Percentiles rank a stretch among this genome's conserved stretches.
These are phyloP conservation scores for Amanita muscaria DNA, from an alignment of 768 basidiomycete species.

Conservation along the genomic window DNA sequence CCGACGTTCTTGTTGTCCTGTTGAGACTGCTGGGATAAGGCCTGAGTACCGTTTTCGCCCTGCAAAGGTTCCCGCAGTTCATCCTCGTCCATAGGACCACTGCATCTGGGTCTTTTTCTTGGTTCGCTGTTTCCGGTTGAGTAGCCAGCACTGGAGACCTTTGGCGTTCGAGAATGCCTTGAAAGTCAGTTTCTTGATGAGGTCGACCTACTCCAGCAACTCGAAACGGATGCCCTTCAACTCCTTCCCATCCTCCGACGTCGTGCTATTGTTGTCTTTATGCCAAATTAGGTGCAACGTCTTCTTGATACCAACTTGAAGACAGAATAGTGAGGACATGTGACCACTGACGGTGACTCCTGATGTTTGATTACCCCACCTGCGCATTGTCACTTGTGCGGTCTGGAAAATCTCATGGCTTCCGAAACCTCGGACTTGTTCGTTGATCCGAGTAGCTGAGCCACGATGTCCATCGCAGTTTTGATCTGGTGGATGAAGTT, in stretches of 20 bases:
- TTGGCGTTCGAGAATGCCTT: slow-evolving; percentile 50
- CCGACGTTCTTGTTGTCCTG: slow-evolving; percentile 45
- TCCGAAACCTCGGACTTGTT: slow-evolving; percentile 79
- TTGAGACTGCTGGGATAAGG: slow-evolving; percentile 18
- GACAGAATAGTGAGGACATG: too few species aligned
- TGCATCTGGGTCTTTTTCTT: slow-evolving; percentile 31
- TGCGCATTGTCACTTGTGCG: slow-evolving; percentile 76
- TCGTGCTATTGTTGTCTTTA: slow-evolving; percentile 82
- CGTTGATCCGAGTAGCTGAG: slow-evolving; percentile 76
- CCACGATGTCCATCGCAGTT: slow-evolving; percentile 60
- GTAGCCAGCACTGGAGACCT: slow-evolving; percentile 16
- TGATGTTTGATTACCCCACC: too few species aligned
- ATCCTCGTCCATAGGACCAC: too few species aligned
- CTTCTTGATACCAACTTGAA: slow-evolving; percentile 87
- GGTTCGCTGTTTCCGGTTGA: slow-evolving; percentile 12
- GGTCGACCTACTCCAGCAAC: slow-evolving; percentile 74
- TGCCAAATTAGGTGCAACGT: slow-evolving; percentile 98
- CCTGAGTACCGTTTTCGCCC: slow-evolving; percentile 42
- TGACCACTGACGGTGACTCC: too few species aligned
- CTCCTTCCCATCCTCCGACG: slow-evolving; percentile 54
- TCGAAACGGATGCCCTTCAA: slow-evolving; percentile 82
- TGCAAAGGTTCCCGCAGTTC: too few species aligned
- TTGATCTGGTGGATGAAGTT: slow-evolving; percentile 62
- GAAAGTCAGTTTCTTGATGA: slow-evolving; percentile 76
- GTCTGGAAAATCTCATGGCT: slow-evolving; percentile 83